Conservation (phyloP, 1,284 basidiomycete species). For the Cryptococcus deneoformans region DNA sequence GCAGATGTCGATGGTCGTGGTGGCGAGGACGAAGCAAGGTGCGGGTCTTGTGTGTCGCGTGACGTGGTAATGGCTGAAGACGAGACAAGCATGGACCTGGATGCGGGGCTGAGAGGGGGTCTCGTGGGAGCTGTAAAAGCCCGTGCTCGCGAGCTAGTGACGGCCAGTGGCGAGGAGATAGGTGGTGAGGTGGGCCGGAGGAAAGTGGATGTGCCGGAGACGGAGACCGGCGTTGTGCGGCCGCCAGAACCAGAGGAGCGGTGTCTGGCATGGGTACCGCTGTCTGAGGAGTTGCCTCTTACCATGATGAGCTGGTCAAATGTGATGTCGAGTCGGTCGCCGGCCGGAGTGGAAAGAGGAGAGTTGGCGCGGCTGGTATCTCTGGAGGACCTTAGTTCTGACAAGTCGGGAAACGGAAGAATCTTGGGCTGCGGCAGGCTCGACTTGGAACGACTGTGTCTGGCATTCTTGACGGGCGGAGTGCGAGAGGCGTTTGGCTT, state of each 20-base stretch:
- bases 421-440: slow-evolving; percentile 19
- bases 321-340: slow-evolving; percentile 11
- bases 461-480: slow-evolving; percentile 2
- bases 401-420: slow-evolving; percentile 28
- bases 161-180: slow-evolving; percentile 12
- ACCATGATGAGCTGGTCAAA: slow-evolving; percentile 17
- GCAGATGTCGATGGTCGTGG: background rate
- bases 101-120: background rate
- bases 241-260: slow-evolving; percentile 4
- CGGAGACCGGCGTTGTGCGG: background rate
- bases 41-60: background rate
- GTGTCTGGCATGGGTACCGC: background rate
- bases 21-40: slow-evolving; percentile 1
- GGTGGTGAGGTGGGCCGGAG: slow-evolving; percentile 9
- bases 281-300: slow-evolving; percentile 10
- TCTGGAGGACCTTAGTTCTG: slow-evolving; percentile 11
- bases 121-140: slow-evolving; percentile 1
- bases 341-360: slow-evolving; percentile 13
- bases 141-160: slow-evolving; percentile 5
- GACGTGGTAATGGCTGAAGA: too few species aligned
- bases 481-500: background rate
- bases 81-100: too few species aligned
- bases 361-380: slow-evolving; percentile 19
- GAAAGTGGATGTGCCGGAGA: background rate
- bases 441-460: slow-evolving; percentile 12